Percentiles rank a stretch among this genome's conserved stretches.
Conservation (phyloP, 495 filamentous ascomycete species). For the Penicillium bovifimosum region DNA sequence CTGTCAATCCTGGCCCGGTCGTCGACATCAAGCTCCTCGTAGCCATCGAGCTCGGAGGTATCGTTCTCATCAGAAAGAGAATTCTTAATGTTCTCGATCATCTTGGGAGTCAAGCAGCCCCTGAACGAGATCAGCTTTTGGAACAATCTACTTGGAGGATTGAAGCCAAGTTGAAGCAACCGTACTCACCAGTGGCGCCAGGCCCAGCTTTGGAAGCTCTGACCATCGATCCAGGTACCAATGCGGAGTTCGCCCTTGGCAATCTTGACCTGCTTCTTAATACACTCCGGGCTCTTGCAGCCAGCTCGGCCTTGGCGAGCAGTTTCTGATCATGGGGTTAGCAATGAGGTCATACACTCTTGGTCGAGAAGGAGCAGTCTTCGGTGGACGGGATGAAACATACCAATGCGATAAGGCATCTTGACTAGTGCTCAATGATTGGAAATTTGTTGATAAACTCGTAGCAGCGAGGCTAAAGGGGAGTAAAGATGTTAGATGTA, state of each 20-base stretch:
- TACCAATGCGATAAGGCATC: constrained; percentile 21
- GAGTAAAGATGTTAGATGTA: no score
- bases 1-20: constrained; percentile 55
- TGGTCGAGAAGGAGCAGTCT: background rate
- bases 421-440: background rate
- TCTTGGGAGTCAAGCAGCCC: constrained; percentile 72
- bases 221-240: constrained; percentile 58
- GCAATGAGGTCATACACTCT: background rate
- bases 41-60: constrained; percentile 57
- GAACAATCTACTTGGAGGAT: background rate
- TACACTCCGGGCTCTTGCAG: constrained; percentile 65
- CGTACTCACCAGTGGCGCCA: constrained; percentile 74
- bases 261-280: constrained; percentile 59
- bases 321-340: constrained; percentile 47
- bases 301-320: constrained; percentile 56
- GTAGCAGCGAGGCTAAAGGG: no score
- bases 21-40: constrained; percentile 60
- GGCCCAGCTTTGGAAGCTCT: constrained; percentile 46
- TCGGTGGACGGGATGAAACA: background rate
- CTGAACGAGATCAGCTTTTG: constrained; percentile 33
- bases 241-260: constrained; percentile 68
- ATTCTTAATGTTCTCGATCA: constrained; percentile 44
- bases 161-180: background rate
- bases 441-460: no score
- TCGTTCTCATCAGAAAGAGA: constrained; percentile 27